These are phyloP conservation scores for Penicillium daleae DNA, from an alignment of 495 filamentous ascomycete species.

Conservation along the genomic window DNA sequence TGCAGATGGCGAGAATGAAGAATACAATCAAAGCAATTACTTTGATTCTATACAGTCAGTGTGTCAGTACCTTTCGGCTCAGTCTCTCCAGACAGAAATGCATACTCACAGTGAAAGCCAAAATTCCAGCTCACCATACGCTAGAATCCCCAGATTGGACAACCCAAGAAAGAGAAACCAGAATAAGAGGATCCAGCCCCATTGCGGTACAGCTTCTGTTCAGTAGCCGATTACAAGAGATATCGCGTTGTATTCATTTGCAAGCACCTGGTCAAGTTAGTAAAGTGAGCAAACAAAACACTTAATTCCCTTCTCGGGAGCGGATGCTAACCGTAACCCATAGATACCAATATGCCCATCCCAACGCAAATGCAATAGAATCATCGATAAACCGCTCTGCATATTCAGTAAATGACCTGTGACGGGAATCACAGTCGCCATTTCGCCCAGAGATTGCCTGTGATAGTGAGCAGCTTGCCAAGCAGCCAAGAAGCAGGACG, in stretches of 20 bases:
- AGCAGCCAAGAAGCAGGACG: neutral
- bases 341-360: constrained; percentile 60
- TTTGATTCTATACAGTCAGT: neutral
- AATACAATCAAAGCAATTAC: neutral
- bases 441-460: constrained; percentile 57
- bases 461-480: neutral
- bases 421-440: constrained; percentile 59
- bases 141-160: constrained; percentile 59
- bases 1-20: constrained; percentile 67
- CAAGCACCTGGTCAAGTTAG: constrained; percentile 38
- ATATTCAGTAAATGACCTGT: constrained; percentile 59
- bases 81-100: neutral
- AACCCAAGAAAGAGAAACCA: constrained; percentile 55
- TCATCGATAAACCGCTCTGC: constrained; percentile 60
- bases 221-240: constrained; percentile 47
- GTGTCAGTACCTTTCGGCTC: too few species aligned
- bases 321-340: neutral
- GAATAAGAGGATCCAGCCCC: constrained; percentile 67
- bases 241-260: constrained; percentile 54
- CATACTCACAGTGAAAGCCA: constrained; percentile 39
- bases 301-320: neutral
- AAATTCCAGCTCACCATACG: constrained; percentile 68
- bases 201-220: constrained; percentile 49
- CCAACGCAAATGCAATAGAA: constrained; percentile 55
- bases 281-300: neutral